Evolutionary conservation across 345 rosid species (phyloP).

Genomic region (Gossypium mustelinum): DNA sequence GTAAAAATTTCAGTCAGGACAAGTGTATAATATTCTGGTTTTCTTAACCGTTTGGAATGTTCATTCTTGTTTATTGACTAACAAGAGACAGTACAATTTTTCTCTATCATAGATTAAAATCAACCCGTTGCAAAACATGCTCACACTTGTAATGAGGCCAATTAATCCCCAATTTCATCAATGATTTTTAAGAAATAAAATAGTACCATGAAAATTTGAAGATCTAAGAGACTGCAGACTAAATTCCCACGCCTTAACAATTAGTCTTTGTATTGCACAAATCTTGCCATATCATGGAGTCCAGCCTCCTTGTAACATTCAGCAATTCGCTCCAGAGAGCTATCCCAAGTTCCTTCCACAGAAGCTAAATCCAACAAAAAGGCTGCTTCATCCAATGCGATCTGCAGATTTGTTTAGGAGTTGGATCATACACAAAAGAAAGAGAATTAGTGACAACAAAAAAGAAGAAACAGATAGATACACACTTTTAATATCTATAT

Average conservation of each 20-base stretch:
- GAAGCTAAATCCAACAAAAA: constrained; percentile 81
- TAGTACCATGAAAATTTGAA: not conserved
- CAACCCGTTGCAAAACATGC: not conserved
- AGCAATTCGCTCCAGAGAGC: constrained; percentile 47
- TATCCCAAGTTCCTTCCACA: constrained; percentile 79
- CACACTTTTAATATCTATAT: not conserved
- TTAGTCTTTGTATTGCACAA: constrained; percentile 53
- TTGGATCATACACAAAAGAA: constrained; percentile 4
- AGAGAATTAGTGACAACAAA: not conserved
- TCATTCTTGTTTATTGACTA: not conserved
- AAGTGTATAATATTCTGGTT: not conserved
- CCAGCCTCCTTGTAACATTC: constrained; percentile 75
- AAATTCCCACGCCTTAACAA: not conserved
- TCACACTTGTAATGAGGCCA: not conserved
- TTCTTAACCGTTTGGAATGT: not conserved
- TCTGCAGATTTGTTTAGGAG: constrained; percentile 28
- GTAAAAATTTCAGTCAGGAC: not conserved
- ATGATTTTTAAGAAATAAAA: not conserved
- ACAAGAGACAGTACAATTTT: not conserved
- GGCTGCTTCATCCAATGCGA: constrained; percentile 65
- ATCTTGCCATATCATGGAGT: constrained; percentile 52
- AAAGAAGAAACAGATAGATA: not conserved
- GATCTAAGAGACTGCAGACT: not conserved
- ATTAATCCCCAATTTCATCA: not conserved
- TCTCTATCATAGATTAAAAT: not conserved